Percentiles rank a stretch among this genome's conserved stretches.
These are phyloP conservation scores for Prunus fruticosa DNA, from an alignment of 306 rosid genomes.

Conservation along the genomic window DNA sequence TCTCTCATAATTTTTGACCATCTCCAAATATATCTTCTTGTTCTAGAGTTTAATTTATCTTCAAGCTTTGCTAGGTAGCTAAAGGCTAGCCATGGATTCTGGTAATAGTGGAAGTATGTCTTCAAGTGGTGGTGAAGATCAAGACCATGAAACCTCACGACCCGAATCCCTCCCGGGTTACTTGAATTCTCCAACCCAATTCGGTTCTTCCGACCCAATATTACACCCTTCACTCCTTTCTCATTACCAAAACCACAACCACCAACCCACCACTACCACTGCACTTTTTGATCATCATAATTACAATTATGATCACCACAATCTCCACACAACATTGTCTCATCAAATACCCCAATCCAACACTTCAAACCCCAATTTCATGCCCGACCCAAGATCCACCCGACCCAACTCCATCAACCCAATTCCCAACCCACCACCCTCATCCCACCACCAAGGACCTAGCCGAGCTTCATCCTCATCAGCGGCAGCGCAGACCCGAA, in stretches of 20 bases:
- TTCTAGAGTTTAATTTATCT: not conserved
- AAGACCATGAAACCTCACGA: constrained; percentile 63
- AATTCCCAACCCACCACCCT: not conserved
- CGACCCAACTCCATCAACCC: constrained; percentile 2
- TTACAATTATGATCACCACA: not conserved
- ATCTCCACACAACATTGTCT: constrained; percentile 38
- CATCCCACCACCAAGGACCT: not conserved
- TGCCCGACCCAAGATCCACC: constrained; percentile 37
- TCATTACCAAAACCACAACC: constrained; percentile 38
- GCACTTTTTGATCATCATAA: constrained; percentile 32
- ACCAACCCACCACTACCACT: not conserved
- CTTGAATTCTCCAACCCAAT: constrained; percentile 38
- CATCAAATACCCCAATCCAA: constrained; percentile 33
- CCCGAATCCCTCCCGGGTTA: constrained; percentile 27
- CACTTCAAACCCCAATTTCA: constrained; percentile 29
- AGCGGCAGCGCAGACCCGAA: constrained; percentile 20
- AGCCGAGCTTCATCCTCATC: not conserved
- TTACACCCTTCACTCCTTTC: constrained; percentile 27
- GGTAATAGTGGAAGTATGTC: constrained; percentile 83
- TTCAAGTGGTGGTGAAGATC: constrained; percentile 77
- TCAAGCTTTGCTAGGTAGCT: constrained; percentile 29
- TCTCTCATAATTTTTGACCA: not conserved
- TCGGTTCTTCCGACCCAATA: constrained; percentile 13
- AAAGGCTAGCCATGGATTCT: constrained; percentile 66
- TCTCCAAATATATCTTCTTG: not conserved